Evolutionary conservation across 2,329 filamentous ascomycete species (phyloP).

Genomic region (Aspergillus tanneri): DNA sequence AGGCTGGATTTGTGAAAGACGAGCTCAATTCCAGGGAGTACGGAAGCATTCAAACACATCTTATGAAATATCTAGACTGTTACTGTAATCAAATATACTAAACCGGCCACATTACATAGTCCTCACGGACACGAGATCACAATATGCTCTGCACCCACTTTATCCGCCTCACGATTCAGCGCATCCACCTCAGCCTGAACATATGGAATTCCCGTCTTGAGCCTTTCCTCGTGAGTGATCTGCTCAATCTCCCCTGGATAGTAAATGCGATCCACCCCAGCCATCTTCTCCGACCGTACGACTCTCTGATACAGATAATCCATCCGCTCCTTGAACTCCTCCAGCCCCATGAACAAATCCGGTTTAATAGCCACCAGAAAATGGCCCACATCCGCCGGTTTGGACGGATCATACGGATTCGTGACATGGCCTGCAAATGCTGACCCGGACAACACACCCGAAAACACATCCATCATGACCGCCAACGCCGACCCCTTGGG

Average conservation of each 20-base stretch:
- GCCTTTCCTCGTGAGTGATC: conserved; percentile 43
- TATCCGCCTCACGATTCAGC: conserved; percentile 52
- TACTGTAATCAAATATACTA: too few species aligned
- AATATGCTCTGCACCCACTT: conserved; percentile 35
- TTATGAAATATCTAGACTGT: too few species aligned
- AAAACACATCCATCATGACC: conserved; percentile 90
- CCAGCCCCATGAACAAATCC: conserved; percentile 68
- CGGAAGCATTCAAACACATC: too few species aligned
- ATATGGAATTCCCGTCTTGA: conserved; percentile 50
- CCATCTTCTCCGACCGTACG: conserved; percentile 53
- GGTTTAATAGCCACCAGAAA: conserved; percentile 71
- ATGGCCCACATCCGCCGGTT: conserved; percentile 69
- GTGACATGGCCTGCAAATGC: conserved; percentile 77
- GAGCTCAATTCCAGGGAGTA: too few species aligned
- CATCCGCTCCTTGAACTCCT: conserved; percentile 65
- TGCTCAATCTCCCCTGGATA: conserved; percentile 60
- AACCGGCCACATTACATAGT: too few species aligned
- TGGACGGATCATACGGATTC: conserved; percentile 70
- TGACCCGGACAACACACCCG: conserved; percentile 70
- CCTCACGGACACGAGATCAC: background rate
- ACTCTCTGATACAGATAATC: conserved; percentile 59
- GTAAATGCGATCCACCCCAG: conserved; percentile 56
- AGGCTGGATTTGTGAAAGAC: too few species aligned
- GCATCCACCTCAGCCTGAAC: conserved; percentile 49
- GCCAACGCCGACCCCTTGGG: conserved; percentile 75